Evolutionary conservation across 441 rosid species (phyloP), one percentile per base, ranked within the genome.

Genomic region (Populus hybrid): DNA sequence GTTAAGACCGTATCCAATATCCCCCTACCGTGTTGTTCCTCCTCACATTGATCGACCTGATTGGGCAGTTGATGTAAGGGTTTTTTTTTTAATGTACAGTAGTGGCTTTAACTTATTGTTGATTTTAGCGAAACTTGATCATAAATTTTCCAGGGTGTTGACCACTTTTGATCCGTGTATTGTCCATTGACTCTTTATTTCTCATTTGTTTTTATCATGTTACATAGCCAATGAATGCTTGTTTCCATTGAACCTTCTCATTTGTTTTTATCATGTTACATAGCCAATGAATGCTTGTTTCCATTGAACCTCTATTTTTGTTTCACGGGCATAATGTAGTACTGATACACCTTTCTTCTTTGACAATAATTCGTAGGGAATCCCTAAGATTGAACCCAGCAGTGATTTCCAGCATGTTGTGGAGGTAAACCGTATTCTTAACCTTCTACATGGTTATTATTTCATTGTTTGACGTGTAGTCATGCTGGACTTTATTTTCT

Each of bases 11-110:
- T 93, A 84, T 87, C 99, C 90, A 28, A 91, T 96, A 78, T 96
- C 97, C 68, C 75, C 85, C 65, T 85, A 78, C 78, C 92, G 88
- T 72, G 20, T 69, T 70, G 91, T 94, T 76, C 98, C 98, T 82
- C 84, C 85, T 70, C 86, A 83, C 77, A 86, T 96, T 72, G 91
- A 90, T 8, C 84, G 74, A 83, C 99, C 98, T 81, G 98, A 94
- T 77, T 92, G 98, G 99, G 99, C 97, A 67, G 67, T 84, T 79
- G 95, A 91, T 85, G 99, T 95, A 77, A 93, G 97, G 16, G 10
- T 38, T 38, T 87, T 73, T 23, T 26, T 77, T 68, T 35, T 20
- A 46, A 64, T 69, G 16, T 67, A 23, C 20, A 75, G 14, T 61
- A 5, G 7, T 50, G 18, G 67, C 77, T 68, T 35, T 40, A 74